Percentiles rank a stretch among this genome's conserved stretches.
phyloP scores from a whole-genome alignment of 2,329 filamentous ascomycete genomes.

The Lecanicillium sp. region DNA sequence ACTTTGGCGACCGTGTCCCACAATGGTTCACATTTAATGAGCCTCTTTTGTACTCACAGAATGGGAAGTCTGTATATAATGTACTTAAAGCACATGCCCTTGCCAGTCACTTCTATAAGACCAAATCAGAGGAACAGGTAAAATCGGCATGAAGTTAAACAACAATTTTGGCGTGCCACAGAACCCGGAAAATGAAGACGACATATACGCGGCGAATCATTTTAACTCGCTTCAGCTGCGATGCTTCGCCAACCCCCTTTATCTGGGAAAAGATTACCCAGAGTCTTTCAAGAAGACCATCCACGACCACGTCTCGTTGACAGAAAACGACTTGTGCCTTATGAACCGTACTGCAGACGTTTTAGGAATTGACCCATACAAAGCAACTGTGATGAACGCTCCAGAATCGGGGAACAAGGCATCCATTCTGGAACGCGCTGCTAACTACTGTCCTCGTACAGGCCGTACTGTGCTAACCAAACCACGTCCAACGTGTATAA shows the following conservation, averaged over 20 bases:
- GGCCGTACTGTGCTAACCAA: conserved; percentile 45
- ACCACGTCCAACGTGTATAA: conserved; percentile 37
- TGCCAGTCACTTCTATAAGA: conserved; percentile 47
- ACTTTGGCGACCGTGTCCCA: conserved; percentile 42
- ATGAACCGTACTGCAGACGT: conserved; percentile 46
- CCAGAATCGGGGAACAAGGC: conserved; percentile 23
- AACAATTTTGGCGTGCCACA: conserved; percentile 42
- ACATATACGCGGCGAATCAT: conserved; percentile 36
- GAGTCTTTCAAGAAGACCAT: conserved; percentile 35
- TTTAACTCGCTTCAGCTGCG: conserved; percentile 40
- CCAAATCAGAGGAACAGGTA: conserved; percentile 39
- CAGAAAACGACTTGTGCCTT: conserved; percentile 35
- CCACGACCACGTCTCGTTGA: conserved; percentile 37
- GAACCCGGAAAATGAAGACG: conserved; percentile 26
- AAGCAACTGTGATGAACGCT: conserved; percentile 42
- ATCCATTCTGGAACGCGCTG: conserved; percentile 38
- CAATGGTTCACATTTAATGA: conserved; percentile 48
- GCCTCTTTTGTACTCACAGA: conserved; percentile 32
- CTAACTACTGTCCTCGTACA: conserved; percentile 34
- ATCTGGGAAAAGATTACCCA: conserved; percentile 42
- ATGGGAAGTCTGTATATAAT: conserved; percentile 28
- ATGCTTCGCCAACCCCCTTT: conserved; percentile 44
- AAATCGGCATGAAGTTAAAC: conserved; percentile 41
- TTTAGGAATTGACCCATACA: conserved; percentile 50
- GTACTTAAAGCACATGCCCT: conserved; percentile 40